Conservation (phyloP, 139 green algal genomes). For the Mesotaenium endlicherianum region DNA sequence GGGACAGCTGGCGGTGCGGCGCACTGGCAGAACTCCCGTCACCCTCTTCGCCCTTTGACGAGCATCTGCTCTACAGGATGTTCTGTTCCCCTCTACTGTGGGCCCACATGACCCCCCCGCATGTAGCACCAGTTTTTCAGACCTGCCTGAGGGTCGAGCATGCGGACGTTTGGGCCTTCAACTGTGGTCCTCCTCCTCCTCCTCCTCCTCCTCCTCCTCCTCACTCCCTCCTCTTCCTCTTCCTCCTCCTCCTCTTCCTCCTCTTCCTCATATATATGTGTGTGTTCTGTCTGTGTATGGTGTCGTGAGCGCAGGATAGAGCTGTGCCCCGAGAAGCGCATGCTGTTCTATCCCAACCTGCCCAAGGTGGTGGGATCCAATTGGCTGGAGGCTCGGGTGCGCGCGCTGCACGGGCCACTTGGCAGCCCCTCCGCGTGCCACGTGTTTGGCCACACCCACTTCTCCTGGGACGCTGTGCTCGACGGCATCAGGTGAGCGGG, state of each 20-base stretch:
- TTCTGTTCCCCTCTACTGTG: too few relatives aligned
- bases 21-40: too few relatives aligned
- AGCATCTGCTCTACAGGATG: too few relatives aligned
- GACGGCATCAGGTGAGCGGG: conserved; percentile 44
- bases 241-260: not conserved
- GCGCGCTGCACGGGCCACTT: conserved; percentile 40
- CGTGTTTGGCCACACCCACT: conserved; percentile 81
- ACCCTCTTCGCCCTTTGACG: too few relatives aligned
- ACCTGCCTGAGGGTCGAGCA: too few relatives aligned
- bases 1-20: too few relatives aligned
- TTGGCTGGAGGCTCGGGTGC: conserved; percentile 59
- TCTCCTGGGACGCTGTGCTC: conserved; percentile 69
- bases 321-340: conserved; percentile 81
- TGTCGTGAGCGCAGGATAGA: conserved; percentile 44
- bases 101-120: too few relatives aligned
- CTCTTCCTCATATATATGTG: not conserved
- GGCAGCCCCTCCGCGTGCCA: conserved; percentile 46
- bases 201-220: too few relatives aligned
- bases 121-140: too few relatives aligned
- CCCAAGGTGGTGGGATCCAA: conserved; percentile 69
- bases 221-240: not conserved
- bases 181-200: too few relatives aligned
- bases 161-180: too few relatives aligned
- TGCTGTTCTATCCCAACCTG: conserved; percentile 74
- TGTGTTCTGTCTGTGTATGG: not conserved